These are phyloP conservation scores for Suillus americanus DNA, from an alignment of 768 basidiomycete species.

Conservation along the genomic window DNA sequence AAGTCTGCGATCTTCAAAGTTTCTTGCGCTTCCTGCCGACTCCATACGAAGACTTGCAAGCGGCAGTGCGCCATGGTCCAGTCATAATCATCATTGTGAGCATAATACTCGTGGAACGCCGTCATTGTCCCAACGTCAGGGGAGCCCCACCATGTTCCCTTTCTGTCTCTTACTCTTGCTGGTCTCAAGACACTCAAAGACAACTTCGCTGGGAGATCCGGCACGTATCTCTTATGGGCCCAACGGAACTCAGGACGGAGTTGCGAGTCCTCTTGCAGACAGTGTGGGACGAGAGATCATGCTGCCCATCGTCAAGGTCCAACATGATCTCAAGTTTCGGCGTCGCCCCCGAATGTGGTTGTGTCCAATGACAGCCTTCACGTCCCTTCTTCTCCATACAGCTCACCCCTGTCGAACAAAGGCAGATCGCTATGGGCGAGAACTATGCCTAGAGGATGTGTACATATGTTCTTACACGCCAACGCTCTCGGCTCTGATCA, in stretches of 20 bases:
- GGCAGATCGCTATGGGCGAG: neutral
- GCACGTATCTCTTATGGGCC: neutral
- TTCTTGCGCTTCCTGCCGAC: constrained; percentile 16
- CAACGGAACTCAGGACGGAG: neutral
- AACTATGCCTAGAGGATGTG: neutral
- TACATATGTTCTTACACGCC: neutral
- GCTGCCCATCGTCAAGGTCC: neutral
- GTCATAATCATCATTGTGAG: no score
- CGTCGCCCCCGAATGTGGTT: neutral
- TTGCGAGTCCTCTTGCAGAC: neutral
- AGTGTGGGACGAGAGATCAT: neutral
- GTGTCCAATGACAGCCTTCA: neutral
- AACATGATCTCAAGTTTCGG: neutral
- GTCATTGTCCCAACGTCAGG: no score
- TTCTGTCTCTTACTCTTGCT: neutral
- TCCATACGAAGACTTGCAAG: no score
- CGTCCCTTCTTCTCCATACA: neutral
- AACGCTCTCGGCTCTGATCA: neutral
- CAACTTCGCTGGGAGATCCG: neutral
- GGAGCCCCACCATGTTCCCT: no score
- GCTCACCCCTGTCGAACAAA: neutral
- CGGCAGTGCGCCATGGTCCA: no score
- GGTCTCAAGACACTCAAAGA: neutral
- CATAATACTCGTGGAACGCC: no score
- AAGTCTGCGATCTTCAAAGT: constrained; percentile 9